Conservation (phyloP, 2,329 filamentous ascomycete species). For the Curvularia spicifera region DNA sequence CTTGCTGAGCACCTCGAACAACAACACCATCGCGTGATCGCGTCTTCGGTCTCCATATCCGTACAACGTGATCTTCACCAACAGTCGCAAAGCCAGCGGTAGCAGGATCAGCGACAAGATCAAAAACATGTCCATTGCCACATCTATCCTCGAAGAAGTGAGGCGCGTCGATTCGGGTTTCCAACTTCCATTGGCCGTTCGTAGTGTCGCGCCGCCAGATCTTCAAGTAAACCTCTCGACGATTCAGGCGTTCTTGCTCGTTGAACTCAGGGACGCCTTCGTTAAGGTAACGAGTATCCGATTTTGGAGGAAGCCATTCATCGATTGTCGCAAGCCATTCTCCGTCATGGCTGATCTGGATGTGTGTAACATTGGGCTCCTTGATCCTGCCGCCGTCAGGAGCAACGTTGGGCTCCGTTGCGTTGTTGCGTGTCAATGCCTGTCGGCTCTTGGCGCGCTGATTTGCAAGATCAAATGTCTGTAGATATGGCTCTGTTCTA, state of each 20-base stretch:
- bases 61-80: slow-evolving; percentile 78
- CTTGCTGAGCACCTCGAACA: slow-evolving; percentile 59
- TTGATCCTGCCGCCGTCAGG: slow-evolving; percentile 73
- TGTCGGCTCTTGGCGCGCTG: slow-evolving; percentile 83
- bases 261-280: slow-evolving; percentile 50
- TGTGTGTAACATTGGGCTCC: slow-evolving; percentile 77
- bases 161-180: slow-evolving; percentile 82
- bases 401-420: slow-evolving; percentile 78
- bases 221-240: slow-evolving; percentile 81
- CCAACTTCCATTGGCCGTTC: slow-evolving; percentile 70
- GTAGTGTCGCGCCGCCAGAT: slow-evolving; percentile 77
- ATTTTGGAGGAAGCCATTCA: slow-evolving; percentile 78
- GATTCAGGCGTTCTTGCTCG: slow-evolving; percentile 54
- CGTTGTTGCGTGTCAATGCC: slow-evolving; percentile 85
- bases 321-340: slow-evolving; percentile 91
- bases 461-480: slow-evolving; percentile 84
- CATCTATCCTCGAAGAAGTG: slow-evolving; percentile 64
- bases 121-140: slow-evolving; percentile 67
- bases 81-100: slow-evolving; percentile 80
- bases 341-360: slow-evolving; percentile 80
- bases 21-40: slow-evolving; percentile 72
- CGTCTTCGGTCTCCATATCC: slow-evolving; percentile 79
- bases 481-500: slow-evolving; percentile 67
- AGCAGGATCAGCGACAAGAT: slow-evolving; percentile 73
- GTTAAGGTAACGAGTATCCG: slow-evolving; percentile 68